Percentiles rank a stretch among this genome's conserved stretches.
These are phyloP conservation scores for Acephala macrosclerotiorum DNA, from an alignment of 2,329 filamentous ascomycete genomes.

Conservation along the genomic window DNA sequence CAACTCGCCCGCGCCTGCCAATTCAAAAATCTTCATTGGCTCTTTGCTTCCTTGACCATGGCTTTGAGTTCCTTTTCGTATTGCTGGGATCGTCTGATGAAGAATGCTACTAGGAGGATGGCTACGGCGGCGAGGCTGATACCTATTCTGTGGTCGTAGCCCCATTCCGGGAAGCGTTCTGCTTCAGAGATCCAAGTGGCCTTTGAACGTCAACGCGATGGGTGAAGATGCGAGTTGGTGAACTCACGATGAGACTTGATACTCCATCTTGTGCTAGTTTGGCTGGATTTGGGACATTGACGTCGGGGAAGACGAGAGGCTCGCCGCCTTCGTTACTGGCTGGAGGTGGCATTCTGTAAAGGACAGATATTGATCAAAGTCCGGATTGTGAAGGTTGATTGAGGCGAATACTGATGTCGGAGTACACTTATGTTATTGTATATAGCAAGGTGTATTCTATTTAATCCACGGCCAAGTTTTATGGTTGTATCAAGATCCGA, in stretches of 20 bases:
- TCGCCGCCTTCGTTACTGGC: constrained; percentile 3
- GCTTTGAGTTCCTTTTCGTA: constrained; percentile 10
- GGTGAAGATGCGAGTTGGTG: not conserved
- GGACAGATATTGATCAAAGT: not conserved
- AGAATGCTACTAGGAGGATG: not conserved
- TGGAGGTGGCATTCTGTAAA: constrained; percentile 2
- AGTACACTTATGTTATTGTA: not conserved
- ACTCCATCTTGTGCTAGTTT: not conserved
- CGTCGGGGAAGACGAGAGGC: not conserved
- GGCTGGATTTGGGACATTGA: constrained; percentile 1
- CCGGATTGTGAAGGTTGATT: not conserved
- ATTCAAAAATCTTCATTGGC: constrained; percentile 3
- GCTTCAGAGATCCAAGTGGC: not conserved
- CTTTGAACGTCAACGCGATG: not conserved
- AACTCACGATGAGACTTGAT: constrained; percentile 7
- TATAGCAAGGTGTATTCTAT: not conserved
- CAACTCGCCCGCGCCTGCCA: not conserved
- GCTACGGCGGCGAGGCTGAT: not conserved
- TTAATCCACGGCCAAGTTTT: not conserved
- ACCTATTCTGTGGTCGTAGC: not conserved
- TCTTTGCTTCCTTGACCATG: constrained; percentile 17
- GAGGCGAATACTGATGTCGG: not conserved
- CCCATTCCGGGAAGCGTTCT: constrained; percentile 3
- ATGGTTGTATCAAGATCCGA: not conserved
- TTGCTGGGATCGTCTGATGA: constrained; percentile 7